phyloP scores from a whole-genome alignment of 805 yeast species.

The Wickerhamiella lipophila region DNA sequence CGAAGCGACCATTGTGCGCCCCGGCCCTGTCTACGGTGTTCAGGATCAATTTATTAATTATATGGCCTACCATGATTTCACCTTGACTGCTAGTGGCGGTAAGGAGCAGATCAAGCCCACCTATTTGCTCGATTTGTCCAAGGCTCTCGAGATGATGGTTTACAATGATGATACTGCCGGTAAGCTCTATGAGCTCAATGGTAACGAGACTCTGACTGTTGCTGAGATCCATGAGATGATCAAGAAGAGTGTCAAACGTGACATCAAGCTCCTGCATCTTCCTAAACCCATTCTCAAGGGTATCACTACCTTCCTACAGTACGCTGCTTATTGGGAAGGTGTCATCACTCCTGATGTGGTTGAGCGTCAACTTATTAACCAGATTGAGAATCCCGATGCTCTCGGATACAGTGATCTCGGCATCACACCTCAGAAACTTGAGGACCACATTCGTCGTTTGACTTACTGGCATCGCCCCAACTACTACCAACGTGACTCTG shows the following conservation, averaged over 20 bases:
- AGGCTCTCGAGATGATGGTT: slow-evolving; percentile 65
- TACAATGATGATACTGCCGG: slow-evolving; percentile 73
- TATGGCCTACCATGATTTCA: slow-evolving; percentile 42
- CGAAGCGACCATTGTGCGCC: slow-evolving; percentile 73
- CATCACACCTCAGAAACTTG: slow-evolving; percentile 43
- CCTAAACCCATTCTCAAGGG: slow-evolving; percentile 31
- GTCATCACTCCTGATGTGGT: slow-evolving; percentile 55
- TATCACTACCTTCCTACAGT: slow-evolving; percentile 29
- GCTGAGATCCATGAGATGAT: slow-evolving; percentile 58
- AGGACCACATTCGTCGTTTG: slow-evolving; percentile 31
- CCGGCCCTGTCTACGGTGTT: slow-evolving; percentile 66
- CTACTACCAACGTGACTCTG: slow-evolving; percentile 21
- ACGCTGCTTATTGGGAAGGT: slow-evolving; percentile 36
- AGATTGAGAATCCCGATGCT: slow-evolving; percentile 46
- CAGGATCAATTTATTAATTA: slow-evolving; percentile 58
- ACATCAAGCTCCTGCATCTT: slow-evolving; percentile 31
- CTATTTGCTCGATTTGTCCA: slow-evolving; percentile 67
- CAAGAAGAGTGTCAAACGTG: slow-evolving; percentile 42
- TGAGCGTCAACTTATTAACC: slow-evolving; percentile 60
- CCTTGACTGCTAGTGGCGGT: slow-evolving; percentile 55
- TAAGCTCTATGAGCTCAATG: slow-evolving; percentile 59
- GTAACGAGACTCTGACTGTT: slow-evolving; percentile 52
- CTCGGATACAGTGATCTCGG: slow-evolving; percentile 60
- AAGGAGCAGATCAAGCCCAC: slow-evolving; percentile 55
- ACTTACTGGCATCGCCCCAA: slow-evolving; percentile 24